Evolutionary conservation across 768 basidiomycete genomes (phyloP).

Genomic region (Cystobasidium onofrii): DNA sequence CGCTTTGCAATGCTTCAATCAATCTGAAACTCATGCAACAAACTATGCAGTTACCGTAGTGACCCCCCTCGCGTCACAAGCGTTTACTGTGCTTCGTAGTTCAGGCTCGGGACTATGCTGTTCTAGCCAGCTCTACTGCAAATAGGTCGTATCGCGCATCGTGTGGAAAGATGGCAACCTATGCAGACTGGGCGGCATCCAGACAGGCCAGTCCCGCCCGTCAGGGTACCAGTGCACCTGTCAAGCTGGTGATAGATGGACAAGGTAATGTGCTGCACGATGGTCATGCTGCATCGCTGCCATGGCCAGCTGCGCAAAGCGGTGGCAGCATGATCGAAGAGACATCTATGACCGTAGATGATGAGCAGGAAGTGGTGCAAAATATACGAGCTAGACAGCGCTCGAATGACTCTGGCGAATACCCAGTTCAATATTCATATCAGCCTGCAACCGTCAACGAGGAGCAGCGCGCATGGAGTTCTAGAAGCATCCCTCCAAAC

Average conservation of each 20-base stretch:
- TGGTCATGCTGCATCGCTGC: not conserved
- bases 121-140: no score
- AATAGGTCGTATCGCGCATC: not conserved
- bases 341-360: not conserved
- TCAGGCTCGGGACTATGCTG: no score
- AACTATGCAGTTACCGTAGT: no score
- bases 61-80: no score
- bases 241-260: not conserved
- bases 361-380: not conserved
- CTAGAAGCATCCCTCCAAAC: not conserved
- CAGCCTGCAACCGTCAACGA: not conserved
- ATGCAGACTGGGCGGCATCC: conserved; percentile 4
- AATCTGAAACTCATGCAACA: no score
- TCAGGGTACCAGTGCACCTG: not conserved
- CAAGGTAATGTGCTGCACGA: not conserved
- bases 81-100: no score
- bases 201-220: not conserved
- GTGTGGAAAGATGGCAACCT: not conserved
- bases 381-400: not conserved
- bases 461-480: not conserved
- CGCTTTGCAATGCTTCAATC: no score
- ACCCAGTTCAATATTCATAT: not conserved
- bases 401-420: not conserved
- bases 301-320: not conserved
- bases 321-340: not conserved